These are phyloP conservation scores for Ogataea henricii DNA, from an alignment of 805 yeast genomes.

Conservation along the genomic window DNA sequence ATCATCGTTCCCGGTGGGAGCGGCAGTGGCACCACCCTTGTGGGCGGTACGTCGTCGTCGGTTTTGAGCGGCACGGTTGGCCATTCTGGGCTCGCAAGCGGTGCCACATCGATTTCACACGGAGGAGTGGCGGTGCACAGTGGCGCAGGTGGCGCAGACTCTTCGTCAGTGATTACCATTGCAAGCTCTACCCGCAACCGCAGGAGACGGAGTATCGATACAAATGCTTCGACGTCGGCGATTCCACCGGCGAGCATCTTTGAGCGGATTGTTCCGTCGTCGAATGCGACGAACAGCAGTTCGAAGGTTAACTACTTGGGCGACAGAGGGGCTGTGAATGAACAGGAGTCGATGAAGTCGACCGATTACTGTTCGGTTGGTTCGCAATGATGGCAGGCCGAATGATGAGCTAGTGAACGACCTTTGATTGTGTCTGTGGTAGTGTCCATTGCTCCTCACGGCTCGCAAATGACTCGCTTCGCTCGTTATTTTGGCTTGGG, in stretches of 20 bases:
- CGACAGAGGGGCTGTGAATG: constrained; percentile 11
- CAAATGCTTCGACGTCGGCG: constrained; percentile 66
- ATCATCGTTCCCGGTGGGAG: constrained; percentile 26
- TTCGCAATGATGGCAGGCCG: constrained; percentile 20
- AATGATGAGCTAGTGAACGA: too few species aligned
- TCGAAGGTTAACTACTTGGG: constrained; percentile 11
- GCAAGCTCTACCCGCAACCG: constrained; percentile 37
- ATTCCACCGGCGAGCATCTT: constrained; percentile 74
- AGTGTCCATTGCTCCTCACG: too few species aligned
- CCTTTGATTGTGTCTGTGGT: too few species aligned
- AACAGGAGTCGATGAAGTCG: constrained; percentile 22
- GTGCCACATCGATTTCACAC: constrained; percentile 13
- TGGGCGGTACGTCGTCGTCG: constrained; percentile 8
- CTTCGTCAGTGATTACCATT: constrained; percentile 37
- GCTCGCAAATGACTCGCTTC: neutral
- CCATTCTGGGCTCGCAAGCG: constrained; percentile 9
- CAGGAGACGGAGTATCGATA: constrained; percentile 40
- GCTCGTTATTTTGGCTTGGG: too few species aligned
- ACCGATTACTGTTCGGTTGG: constrained; percentile 21
- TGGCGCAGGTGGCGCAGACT: constrained; percentile 23
- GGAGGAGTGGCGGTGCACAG: neutral
- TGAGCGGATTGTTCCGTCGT: constrained; percentile 47
- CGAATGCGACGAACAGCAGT: constrained; percentile 21
- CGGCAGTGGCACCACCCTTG: constrained; percentile 2
- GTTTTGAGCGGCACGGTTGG: constrained; percentile 1